Conservation (phyloP, 495 filamentous ascomycete species). For the Xylaria flabelliformis region DNA sequence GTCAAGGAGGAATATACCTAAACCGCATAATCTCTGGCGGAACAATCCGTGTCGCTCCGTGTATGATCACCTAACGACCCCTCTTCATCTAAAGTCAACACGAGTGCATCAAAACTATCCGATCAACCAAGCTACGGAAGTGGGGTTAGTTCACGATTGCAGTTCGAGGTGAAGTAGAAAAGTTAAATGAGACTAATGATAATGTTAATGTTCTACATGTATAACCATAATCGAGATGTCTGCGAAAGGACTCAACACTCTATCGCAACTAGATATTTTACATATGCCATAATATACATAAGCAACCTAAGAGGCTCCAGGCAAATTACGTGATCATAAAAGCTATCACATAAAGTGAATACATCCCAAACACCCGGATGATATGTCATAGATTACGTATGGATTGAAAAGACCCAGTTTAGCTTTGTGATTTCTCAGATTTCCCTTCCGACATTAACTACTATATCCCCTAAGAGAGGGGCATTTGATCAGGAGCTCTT, state of each 20-base stretch:
- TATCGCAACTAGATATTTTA: not conserved
- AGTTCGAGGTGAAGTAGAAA: not conserved
- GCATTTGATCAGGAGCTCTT: not conserved
- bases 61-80: not conserved
- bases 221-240: not conserved
- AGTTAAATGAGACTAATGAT: conserved; percentile 4
- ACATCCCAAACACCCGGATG: not conserved
- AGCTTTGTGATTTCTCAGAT: not conserved
- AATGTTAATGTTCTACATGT: conserved; percentile 3
- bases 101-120: not conserved
- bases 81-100: not conserved
- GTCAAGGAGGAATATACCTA: conserved; percentile 72
- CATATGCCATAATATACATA: not conserved
- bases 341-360: not conserved
- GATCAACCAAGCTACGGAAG: not conserved
- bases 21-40: conserved; percentile 14
- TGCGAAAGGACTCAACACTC: not conserved
- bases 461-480: not conserved
- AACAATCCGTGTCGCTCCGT: not conserved
- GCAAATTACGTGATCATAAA: too few species aligned
- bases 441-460: not conserved
- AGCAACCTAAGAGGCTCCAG: not conserved
- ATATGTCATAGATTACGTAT: not conserved
- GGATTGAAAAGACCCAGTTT: not conserved
- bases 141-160: too few species aligned